Evolutionary conservation across 805 yeast genomes (phyloP).

Genomic region (Starmerella etchellsii): DNA sequence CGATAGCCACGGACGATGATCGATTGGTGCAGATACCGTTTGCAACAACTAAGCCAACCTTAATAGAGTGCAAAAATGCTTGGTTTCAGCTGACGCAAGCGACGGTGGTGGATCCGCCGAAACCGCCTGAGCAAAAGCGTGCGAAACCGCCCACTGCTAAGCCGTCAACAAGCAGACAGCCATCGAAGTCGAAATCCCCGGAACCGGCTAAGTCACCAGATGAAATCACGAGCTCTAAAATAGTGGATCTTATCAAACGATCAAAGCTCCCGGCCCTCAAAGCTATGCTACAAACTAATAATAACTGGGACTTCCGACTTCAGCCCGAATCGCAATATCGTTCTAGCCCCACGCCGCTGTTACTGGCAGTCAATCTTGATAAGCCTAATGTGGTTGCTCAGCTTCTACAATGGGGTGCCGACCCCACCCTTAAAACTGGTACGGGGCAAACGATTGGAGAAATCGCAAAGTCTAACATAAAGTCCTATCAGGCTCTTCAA

Average conservation of each 20-base stretch:
- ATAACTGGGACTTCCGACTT: constrained; percentile 41
- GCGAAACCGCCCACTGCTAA: not conserved
- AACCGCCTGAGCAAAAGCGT: constrained; percentile 27
- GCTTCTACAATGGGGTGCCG: constrained; percentile 54
- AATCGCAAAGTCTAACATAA: constrained; percentile 33
- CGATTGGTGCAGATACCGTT: constrained; percentile 70
- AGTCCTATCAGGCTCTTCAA: constrained; percentile 43
- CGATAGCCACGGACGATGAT: constrained; percentile 42
- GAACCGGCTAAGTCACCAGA: constrained; percentile 16
- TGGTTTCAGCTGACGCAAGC: constrained; percentile 69
- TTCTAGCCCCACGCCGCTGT: constrained; percentile 60
- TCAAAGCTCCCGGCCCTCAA: constrained; percentile 66
- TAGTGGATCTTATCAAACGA: constrained; percentile 48
- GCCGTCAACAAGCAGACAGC: not conserved
- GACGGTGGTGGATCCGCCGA: constrained; percentile 43
- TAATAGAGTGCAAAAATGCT: constrained; percentile 63
- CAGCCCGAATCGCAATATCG: constrained; percentile 42
- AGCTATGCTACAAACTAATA: constrained; percentile 38
- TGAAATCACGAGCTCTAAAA: constrained; percentile 45
- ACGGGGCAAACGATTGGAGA: constrained; percentile 60
- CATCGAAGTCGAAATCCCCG: constrained; percentile 5
- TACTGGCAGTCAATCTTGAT: constrained; percentile 61
- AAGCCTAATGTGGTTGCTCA: constrained; percentile 50
- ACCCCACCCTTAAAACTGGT: constrained; percentile 46
- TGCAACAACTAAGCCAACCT: constrained; percentile 78